Conservation (phyloP, 1,139 yeast genomes). For the Suhomyces wounanorum region DNA sequence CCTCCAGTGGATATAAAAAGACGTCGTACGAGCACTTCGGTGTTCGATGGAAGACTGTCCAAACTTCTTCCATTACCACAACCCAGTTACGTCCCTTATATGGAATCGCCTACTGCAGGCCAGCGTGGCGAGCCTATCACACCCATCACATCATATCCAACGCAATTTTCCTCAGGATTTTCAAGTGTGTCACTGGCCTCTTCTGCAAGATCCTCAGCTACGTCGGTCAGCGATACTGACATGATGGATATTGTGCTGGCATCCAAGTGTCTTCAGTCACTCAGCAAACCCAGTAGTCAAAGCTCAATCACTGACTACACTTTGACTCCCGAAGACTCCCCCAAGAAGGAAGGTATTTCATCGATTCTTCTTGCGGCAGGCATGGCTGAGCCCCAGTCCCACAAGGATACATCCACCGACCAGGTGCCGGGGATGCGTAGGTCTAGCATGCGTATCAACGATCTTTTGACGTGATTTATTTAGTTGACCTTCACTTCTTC, state of each 20-base stretch:
- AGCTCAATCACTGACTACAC: not conserved
- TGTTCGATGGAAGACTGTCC: conserved; percentile 4
- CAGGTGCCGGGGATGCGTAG: conserved; percentile 11
- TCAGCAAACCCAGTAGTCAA: conserved; percentile 21
- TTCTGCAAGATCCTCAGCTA: not conserved
- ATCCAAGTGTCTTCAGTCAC: conserved; percentile 41
- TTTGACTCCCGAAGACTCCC: conserved; percentile 2
- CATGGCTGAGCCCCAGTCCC: conserved; percentile 5
- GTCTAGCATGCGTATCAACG: conserved; percentile 18
- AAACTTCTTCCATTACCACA: conserved; percentile 11
- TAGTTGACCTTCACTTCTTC: conserved; percentile 1
- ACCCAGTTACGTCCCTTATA: conserved; percentile 6
- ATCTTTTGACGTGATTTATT: conserved; percentile 16
- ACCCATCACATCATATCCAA: conserved; percentile 8
- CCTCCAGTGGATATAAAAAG: conserved; percentile 3
- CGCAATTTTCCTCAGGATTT: not conserved
- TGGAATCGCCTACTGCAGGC: conserved; percentile 8
- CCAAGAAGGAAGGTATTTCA: conserved; percentile 15
- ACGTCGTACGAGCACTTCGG: conserved; percentile 10
- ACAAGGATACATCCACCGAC: conserved; percentile 5
- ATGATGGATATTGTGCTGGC: conserved; percentile 43
- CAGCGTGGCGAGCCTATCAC: conserved; percentile 10
- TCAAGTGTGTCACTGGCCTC: conserved; percentile 6
- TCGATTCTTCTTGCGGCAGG: conserved; percentile 21
- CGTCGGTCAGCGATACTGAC: conserved; percentile 16